A percentile compares a stretch with the other conserved stretches of the same genome.
phyloP scores from a whole-genome alignment of 2,329 filamentous ascomycete genomes.

The Colletotrichum sp. region DNA sequence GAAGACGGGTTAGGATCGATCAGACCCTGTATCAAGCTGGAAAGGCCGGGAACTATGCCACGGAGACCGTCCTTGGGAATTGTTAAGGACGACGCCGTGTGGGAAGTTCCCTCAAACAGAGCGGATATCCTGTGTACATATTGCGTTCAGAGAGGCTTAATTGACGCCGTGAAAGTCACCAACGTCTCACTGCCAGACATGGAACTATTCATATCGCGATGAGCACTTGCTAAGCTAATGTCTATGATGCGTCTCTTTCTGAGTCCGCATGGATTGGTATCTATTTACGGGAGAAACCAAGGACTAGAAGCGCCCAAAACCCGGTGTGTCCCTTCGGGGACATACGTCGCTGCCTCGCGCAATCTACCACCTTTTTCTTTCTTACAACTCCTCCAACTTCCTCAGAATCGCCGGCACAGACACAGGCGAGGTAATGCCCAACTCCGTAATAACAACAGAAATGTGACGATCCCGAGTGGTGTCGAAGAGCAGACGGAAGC shows the following conservation, averaged over 20 bases:
- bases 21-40: background rate
- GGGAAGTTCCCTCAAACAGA: background rate
- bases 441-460: constrained; percentile 88
- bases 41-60: background rate
- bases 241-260: background rate
- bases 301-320: background rate
- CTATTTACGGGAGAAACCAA: constrained; percentile 1
- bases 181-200: background rate
- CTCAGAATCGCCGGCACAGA: constrained; percentile 74
- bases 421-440: constrained; percentile 84
- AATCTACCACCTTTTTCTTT: background rate
- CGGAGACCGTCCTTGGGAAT: background rate
- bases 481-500: constrained; percentile 81
- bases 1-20: background rate
- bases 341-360: background rate
- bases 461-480: constrained; percentile 88
- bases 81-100: background rate
- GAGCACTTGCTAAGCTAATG: background rate
- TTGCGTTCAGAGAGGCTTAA: constrained; percentile 7
- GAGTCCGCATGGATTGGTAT: constrained; percentile 10
- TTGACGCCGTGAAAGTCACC: constrained; percentile 14
- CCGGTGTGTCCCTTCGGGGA: background rate
- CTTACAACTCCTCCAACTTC: constrained; percentile 62
- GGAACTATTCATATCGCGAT: background rate
- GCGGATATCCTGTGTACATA: constrained; percentile 5